Evolutionary conservation across 192 early-diverging fungal species (phyloP).

Genomic region (Backusella morwellensis): DNA sequence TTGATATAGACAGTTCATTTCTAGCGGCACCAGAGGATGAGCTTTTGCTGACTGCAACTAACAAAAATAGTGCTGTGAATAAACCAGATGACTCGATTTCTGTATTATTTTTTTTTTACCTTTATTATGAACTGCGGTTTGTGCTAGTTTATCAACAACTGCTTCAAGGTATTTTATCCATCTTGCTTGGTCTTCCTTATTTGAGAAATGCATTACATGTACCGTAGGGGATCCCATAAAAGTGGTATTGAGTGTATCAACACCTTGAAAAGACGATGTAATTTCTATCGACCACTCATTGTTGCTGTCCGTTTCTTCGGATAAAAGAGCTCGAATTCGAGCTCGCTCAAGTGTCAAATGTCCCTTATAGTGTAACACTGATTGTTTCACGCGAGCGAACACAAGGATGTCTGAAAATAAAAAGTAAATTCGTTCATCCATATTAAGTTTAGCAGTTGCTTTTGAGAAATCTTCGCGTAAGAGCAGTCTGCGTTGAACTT

Average conservation of each 20-base stretch:
- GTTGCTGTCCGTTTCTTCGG: background rate
- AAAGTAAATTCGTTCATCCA: slow-evolving; percentile 18
- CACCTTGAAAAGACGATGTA: slow-evolving; percentile 2
- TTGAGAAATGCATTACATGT: slow-evolving; percentile 13
- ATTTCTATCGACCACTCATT: slow-evolving; percentile 15
- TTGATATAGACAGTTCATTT: background rate
- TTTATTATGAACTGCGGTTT: background rate
- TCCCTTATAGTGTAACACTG: slow-evolving; percentile 25
- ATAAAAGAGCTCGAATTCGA: slow-evolving; percentile 1
- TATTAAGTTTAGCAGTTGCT: background rate
- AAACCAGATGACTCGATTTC: background rate
- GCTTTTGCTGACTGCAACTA: slow-evolving; percentile 1
- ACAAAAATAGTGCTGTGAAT: background rate
- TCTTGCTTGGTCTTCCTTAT: slow-evolving; percentile 9
- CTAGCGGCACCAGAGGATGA: background rate
- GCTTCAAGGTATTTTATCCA: slow-evolving; percentile 20
- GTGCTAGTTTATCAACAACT: slow-evolving; percentile 13
- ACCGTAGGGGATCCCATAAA: slow-evolving; percentile 18
- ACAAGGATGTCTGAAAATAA: slow-evolving; percentile 32
- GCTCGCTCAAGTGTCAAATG: slow-evolving; percentile 15
- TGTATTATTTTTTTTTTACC: slow-evolving; percentile 8
- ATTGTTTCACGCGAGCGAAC: slow-evolving; percentile 15
- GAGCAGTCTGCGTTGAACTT: slow-evolving; percentile 18
- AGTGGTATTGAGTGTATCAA: slow-evolving; percentile 23
- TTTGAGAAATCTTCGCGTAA: slow-evolving; percentile 11